A percentile compares a stretch with the other conserved stretches of the same genome.
phyloP scores from a whole-genome alignment of 2,329 filamentous ascomycete genomes.

The Thielaviopsis populi region DNA sequence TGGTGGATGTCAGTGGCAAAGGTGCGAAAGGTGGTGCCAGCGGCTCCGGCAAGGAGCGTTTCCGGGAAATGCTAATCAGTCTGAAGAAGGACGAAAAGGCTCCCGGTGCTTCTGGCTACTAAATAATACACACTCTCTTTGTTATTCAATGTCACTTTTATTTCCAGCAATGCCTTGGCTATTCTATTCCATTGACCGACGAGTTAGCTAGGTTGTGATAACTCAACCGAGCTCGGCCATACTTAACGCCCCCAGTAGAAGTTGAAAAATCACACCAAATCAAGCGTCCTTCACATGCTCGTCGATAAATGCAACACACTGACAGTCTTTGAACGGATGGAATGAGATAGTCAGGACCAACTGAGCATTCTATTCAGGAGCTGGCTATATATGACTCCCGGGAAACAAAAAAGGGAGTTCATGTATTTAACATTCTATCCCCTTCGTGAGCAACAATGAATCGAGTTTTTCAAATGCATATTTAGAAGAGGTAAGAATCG shows the following conservation, averaged over 20 bases:
- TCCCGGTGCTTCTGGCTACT: conserved; percentile 50
- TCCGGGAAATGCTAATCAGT: conserved; percentile 76
- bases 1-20: conserved; percentile 95
- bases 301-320: not conserved
- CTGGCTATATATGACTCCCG: not conserved
- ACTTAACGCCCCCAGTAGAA: too few relatives aligned
- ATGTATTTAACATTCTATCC: not conserved
- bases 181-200: too few relatives aligned
- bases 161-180: not conserved
- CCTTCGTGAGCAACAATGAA: not conserved
- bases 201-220: too few relatives aligned
- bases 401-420: not conserved
- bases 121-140: conserved; percentile 19
- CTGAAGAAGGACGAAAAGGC: conserved; percentile 88
- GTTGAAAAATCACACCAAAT: not conserved
- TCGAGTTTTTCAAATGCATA: not conserved
- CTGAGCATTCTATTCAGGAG: not conserved
- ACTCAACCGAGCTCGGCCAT: too few relatives aligned
- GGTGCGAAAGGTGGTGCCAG: conserved; percentile 71
- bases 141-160: not conserved
- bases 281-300: too few relatives aligned
- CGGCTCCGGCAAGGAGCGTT: conserved; percentile 88
- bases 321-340: not conserved
- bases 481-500: not conserved
- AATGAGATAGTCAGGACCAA: not conserved